Percentiles rank a stretch among this genome's conserved stretches.
Evolutionary conservation across 208 protist species (phyloP).

Genomic region (Acanthamoeba divionensis): DNA sequence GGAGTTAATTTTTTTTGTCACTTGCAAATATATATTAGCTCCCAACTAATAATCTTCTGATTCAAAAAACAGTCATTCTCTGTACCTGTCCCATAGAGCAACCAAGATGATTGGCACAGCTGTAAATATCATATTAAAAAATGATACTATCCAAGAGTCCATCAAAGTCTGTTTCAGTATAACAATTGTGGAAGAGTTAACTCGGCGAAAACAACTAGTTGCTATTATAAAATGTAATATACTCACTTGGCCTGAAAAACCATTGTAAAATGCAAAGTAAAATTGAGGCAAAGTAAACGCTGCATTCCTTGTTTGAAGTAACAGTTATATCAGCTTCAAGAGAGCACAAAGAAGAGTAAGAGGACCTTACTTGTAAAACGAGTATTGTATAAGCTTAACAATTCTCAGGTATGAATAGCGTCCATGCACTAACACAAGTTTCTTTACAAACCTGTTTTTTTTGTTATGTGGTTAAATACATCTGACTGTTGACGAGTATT

Average conservation of each 20-base stretch:
- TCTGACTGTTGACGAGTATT: neutral
- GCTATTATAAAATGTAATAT: neutral
- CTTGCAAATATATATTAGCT: neutral
- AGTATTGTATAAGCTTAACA: conserved; percentile 87
- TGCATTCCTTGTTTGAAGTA: conserved; percentile 87
- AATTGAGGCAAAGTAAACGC: conserved; percentile 85
- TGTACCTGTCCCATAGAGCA: conserved; percentile 29
- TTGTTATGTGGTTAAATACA: neutral
- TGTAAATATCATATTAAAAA: conserved; percentile 66
- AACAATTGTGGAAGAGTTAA: neutral
- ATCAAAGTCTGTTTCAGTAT: conserved; percentile 60
- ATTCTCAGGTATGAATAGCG: conserved; percentile 90
- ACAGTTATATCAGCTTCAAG: conserved; percentile 89
- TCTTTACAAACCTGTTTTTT: conserved; percentile 79
- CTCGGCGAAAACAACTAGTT: neutral
- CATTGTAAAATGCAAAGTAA: conserved; percentile 86
- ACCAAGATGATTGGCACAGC: conserved; percentile 55
- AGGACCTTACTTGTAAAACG: conserved; percentile 93
- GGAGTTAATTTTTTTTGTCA: neutral
- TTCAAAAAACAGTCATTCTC: neutral
- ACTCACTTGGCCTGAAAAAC: conserved; percentile 83
- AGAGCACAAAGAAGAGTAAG: conserved; percentile 85
- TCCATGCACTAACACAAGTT: conserved; percentile 93
- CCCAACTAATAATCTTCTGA: neutral
- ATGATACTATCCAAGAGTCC: conserved; percentile 27